Evolutionary conservation across 1,139 yeast genomes (phyloP), one percentile per base, ranked within the genome.

Genomic region (Cylindricascospora bacillispora): DNA sequence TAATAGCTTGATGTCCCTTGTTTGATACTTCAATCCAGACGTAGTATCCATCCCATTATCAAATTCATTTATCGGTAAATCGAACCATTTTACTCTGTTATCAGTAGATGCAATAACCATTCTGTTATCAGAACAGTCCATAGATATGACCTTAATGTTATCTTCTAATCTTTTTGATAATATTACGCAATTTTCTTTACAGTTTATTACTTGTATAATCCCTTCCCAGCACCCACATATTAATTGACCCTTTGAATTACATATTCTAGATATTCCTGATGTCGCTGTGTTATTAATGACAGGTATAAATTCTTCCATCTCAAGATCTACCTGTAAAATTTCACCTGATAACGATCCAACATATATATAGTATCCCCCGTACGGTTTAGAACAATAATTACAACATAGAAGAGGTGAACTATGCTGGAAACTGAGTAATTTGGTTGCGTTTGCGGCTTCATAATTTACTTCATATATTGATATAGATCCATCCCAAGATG

Each of bases 21-120:
- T 73, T 50, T 81, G 92, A 46, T 72, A 74, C 43, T 75, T 73
- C 33, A 83, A 63, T 0, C 93, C 86, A 29, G 80, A 69, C 36
- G 79, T 83, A 26, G 83, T 39, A 67, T 72, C 22, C 64, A 35
- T 0, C 78, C 81, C 15, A 42, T 44, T 2, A 42, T 42, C 36
- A 63, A 49, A 30, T 62, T 62, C 28, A 76, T 56, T 16, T 63
- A 54, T 44, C 73, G 93, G 56, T 66, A 81, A 7, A 75, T 73
- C 69, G 6, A 78, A 65, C 14, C 57, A 49, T 29, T 78, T 61
- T 9, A 45, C 38, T 15, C 64, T 61, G 1, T 47, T 48, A 2
- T 37, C 38, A 2, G 76, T 59, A 58, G 72, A 59, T 1, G 74
- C 82, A 17, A 78, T 63, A 1, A 76, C 69, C 13, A 79, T 44